Base-by-base conservation (phyloP, 2,329 filamentous ascomycete species). In the Zymoseptoria passerinii region DNA sequence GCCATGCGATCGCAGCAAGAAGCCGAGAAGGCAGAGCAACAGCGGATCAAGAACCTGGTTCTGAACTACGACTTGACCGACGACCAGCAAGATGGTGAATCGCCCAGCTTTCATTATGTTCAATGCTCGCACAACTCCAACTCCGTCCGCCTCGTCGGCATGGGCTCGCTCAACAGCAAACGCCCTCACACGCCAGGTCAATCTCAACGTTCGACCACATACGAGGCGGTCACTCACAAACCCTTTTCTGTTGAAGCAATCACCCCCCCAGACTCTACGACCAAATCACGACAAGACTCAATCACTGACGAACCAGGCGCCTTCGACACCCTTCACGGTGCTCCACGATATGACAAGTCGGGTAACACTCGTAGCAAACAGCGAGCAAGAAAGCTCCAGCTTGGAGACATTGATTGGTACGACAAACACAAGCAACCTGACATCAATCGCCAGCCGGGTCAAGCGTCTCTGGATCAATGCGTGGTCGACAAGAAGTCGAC, bases 341-440 rank as follows among this genome's bases (percentile, higher is more conserved):
- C 75, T 60, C 76, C 75, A 48, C 74, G 76, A 60, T 66, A 76
- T 55, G 82, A 85, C 66, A 85, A 83, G 68, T 78, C 81, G 50
- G 81, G 81, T 59, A 78, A 77, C 65, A 87, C 87, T 65, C 86
- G 88, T 57, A 83, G 82, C 70, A 86, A 87, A 60, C 91, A 96
- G 73, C 87, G 92, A 63, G 86, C 89, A 59, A 85, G 94, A 69
- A 95, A 95, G 75, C 80, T 99, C 61, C 92, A 97, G 73, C 83
- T 97, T 60, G 96, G 90, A 75, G 94, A 99, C 75, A 90, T 99
- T 73, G 92, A 99, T 75, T 99, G 94, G 94, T 96, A 92, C 78
- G 67, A 58, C 58, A 58, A 61, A 9, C 57, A 58, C 23, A 57
- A 53, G 19, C 52, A 55, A 49, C 16, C 40, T 55, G 54, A 54